Base-by-base conservation (phyloP, 441 rosid genomes). In the Flueggea neowawraea region DNA sequence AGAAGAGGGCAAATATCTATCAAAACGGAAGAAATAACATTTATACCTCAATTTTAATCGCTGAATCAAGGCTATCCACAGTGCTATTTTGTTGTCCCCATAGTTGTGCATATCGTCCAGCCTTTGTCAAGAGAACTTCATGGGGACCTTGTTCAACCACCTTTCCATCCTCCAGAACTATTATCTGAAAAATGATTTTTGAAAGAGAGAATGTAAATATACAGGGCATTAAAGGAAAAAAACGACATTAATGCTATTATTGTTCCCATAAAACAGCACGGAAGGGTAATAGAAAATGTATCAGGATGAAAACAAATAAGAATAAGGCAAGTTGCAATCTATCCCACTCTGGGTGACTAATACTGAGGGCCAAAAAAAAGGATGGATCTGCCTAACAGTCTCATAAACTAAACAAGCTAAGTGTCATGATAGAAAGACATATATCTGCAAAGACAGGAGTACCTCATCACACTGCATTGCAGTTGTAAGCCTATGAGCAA, bases 381-480 rank as follows among this genome's bases (percentile, higher is more conserved):
- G 36, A 36, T 36, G 7, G 41, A 36, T 36, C 41, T 5, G 9
- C 41, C 41, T 22, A 36, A 36, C 41, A 36, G 41, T 36, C 41
- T 8, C 41, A 36, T 8, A 36, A 36, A 36, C 41, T 36, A 36
- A 36, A 36, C 4, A 36, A 36, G 7, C 41, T 3, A 36, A 36
- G 41, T 8, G 9, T 36, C 11, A 53, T 15, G 41, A 61, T 16
- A 52, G 16, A 48, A 61, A 9, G 32, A 62, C 47, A 47, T 47
- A 36, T 47, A 11, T 14, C 41, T 54, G 8, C 39, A 12, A 41
- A 28, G 17, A 58, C 41, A 63, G 54, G 68, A 65, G 52, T 69
- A 91, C 97, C 98, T 92, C 91, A 75, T 95, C 98, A 62, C 96
- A 92, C 63, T 92, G 98, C 97, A 95, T 91, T 22, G 99, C 99